Base-by-base conservation (phyloP, 2,329 filamentous ascomycete species). In the Tolypocladium sp. region DNA sequence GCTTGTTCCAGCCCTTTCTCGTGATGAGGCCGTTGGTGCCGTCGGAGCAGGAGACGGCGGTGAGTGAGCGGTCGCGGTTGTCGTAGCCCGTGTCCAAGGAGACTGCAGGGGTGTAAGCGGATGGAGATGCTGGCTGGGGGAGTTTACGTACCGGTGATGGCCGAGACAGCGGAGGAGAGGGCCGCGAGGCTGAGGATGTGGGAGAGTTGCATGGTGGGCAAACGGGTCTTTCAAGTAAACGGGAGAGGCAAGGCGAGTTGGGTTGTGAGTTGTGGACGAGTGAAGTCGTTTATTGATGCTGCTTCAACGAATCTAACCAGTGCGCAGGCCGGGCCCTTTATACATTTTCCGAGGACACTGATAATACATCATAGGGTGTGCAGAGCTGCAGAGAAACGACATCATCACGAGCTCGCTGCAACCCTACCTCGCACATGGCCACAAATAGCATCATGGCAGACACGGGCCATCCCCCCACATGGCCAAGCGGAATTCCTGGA, bases 41-140 rank as follows among this genome's bases (percentile, higher is more conserved):
- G 68, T 90, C 84, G 38, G 84, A 88, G 81, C 88, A 91, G 61
- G 85, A 71, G 55, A 91, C 79, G 8, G 68, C 70, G 40, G 74
- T 78, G 59, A 92, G 71, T 51, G 82, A 77, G 60, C 84, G 81
- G 61, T 64, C 64, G 51, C 70, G 70, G 63, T 87, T 76, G 69
- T 92, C 90, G 76, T 90, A 94, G 69, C 81, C 84, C 25, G 76
- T 74, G 74, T 92, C 89, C 73, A 87, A 93, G 63, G 86, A 87
- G 68, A 92, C 88, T 71, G 68, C 49, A 15, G 17, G 27, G 20
- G 30, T 22, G 49, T 53, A 20, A 53, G 49, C 6, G 20, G n/a
- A 6, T 15, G 9, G 27, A 17, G 8, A 5, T 25, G 7, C 42
- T 56, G 35, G 30, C 7, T 22, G 17, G 27, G 30, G 6, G 30